A percentile compares a stretch with the other conserved stretches of the same genome.
Evolutionary conservation across 805 yeast species (phyloP).

Genomic region (Ogataea corticis): DNA sequence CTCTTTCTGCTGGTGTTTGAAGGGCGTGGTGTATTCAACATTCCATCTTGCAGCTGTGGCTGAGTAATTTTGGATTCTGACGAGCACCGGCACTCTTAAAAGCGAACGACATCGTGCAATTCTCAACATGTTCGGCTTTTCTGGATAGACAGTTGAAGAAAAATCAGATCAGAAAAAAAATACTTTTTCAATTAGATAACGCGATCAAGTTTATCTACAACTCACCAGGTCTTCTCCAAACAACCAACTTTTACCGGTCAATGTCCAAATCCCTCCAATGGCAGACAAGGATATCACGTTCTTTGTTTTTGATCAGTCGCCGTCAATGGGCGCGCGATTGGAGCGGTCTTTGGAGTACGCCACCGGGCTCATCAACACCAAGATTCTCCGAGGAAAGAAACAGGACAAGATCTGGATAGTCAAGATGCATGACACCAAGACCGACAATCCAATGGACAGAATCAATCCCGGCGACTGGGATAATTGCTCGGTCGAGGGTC

Average conservation of each 20-base stretch:
- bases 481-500: slow-evolving; percentile 21
- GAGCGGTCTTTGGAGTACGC: slow-evolving; percentile 43
- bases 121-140: not conserved
- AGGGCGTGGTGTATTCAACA: not conserved
- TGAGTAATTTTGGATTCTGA: too few species aligned
- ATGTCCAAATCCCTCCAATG: slow-evolving; percentile 6
- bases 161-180: not conserved
- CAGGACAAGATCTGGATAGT: slow-evolving; percentile 27
- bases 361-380: slow-evolving; percentile 38
- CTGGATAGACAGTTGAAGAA: not conserved
- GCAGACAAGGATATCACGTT: slow-evolving; percentile 27
- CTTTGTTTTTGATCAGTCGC: slow-evolving; percentile 52
- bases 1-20: slow-evolving; percentile 11
- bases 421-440: slow-evolving; percentile 27
- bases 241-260: not conserved
- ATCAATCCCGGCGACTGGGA: slow-evolving; percentile 25
- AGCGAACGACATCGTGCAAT: not conserved
- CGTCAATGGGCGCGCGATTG: slow-evolving; percentile 43
- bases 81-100: too few species aligned
- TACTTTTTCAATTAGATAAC: not conserved
- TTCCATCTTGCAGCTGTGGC: too few species aligned
- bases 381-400: slow-evolving; percentile 29
- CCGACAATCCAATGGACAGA: slow-evolving; percentile 26
- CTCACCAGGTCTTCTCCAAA: too few species aligned
- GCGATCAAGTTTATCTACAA: not conserved